A percentile compares a stretch with the other conserved stretches of the same genome.
phyloP scores from a whole-genome alignment of 768 basidiomycete species.

The Pleurotus ostreatus region DNA sequence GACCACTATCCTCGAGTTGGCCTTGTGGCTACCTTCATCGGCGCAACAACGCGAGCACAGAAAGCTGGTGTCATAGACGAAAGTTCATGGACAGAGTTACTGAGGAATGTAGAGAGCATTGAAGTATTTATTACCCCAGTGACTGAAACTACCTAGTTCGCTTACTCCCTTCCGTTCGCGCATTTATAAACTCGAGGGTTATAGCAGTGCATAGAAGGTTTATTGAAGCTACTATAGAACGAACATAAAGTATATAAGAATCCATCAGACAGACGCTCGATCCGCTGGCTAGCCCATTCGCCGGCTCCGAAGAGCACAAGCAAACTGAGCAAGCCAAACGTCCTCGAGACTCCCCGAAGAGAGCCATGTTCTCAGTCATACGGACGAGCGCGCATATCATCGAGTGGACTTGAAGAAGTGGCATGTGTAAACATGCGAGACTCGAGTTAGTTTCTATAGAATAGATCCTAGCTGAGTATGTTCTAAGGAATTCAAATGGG shows the following conservation, averaged over 20 bases:
- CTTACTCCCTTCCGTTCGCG: too few relatives aligned
- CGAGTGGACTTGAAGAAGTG: constrained; percentile 68
- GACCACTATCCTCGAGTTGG: constrained; percentile 1
- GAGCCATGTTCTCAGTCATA: constrained; percentile 60
- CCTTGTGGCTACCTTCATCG: constrained; percentile 3
- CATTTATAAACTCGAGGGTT: too few relatives aligned
- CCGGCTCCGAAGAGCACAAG: constrained; percentile 23
- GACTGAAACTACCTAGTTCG: background rate
- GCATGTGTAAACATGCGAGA: constrained; percentile 79
- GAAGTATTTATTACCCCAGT: background rate
- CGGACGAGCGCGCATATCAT: constrained; percentile 64
- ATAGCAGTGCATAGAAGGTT: too few relatives aligned
- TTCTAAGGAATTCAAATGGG: constrained; percentile 42
- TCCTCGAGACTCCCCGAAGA: constrained; percentile 48
- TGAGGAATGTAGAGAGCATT: constrained; percentile 2
- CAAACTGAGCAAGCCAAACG: constrained; percentile 43
- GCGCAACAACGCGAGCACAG: constrained; percentile 1
- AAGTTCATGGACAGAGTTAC: constrained; percentile 2
- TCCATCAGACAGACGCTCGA: constrained; percentile 64
- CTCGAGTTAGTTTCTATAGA: constrained; percentile 75
- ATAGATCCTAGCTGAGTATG: constrained; percentile 82
- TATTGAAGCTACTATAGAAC: too few relatives aligned
- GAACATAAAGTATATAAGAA: constrained; percentile 17
- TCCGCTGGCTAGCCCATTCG: constrained; percentile 43
- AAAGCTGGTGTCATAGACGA: background rate